Base-by-base conservation (phyloP, 2,329 filamentous ascomycete genomes). In the Penicillium fuscoglaucum region DNA sequence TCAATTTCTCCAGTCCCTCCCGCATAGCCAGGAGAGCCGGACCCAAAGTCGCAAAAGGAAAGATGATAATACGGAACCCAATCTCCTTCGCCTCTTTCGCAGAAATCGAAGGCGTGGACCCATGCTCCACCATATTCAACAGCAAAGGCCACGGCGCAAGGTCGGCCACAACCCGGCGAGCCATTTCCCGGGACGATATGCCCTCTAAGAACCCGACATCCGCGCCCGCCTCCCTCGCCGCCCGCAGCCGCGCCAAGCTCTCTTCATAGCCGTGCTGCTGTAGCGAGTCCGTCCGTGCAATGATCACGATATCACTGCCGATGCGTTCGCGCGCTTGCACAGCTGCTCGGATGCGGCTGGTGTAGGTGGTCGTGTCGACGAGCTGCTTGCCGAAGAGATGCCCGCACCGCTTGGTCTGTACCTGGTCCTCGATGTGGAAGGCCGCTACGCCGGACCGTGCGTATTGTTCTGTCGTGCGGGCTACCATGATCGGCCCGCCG, bases 401-500 rank as follows among this genome's bases (percentile, higher is more conserved):
- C 2, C 76, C 75, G 57, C 76, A 78, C 19, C 75, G 71, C 57
- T 78, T 78, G 17, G 72, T 76, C 59, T 76, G 74, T 8, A 84
- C 78, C 67, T 85, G 82, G 68, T 85, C 83, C 69, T 86, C 83
- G 62, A 85, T 79, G 66, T 85, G 83, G 45, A 85, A 76, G 10
- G 76, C 83, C 1, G 83, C 83, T 3, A 85, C 80, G 26, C 83
- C 83, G 3, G 81, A 76, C 47, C 79, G 78, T 26, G 79, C 78
- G 69, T 84, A 84, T 49, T 79, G 73, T 26, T 76, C 73, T 6
- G 81, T 78, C 5, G 81, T 82, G 17, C 80, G 76, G 13, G 79
- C 76, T 35, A 82, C 75, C 75, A 78, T 78, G 47, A 77, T 72
- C n/a, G 76, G 74, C 0, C 82, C 81, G 44, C 81, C 81, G 64